Percentiles rank a stretch among this genome's conserved stretches.
Conservation (phyloP, 352 stramenopile species). For the Salisapilia sapeloensis region DNA sequence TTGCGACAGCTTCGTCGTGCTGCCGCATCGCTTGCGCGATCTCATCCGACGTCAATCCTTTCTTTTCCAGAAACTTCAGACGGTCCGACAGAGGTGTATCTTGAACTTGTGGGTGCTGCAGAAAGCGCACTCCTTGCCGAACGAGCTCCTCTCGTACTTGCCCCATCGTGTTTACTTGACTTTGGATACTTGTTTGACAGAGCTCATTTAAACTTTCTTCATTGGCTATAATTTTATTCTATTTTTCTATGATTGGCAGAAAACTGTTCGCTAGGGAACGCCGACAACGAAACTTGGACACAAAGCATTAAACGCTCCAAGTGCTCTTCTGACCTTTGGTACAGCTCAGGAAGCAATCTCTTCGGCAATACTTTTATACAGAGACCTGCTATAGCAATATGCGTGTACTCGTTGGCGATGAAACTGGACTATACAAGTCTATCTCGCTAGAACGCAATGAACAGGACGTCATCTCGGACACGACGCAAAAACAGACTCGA, state of each 20-base stretch:
- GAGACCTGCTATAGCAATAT: too few species aligned
- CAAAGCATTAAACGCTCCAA: too few species aligned
- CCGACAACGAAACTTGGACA: too few species aligned
- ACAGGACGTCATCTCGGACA: conserved; percentile 34
- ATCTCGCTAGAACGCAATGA: conserved; percentile 57
- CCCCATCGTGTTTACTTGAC: not conserved
- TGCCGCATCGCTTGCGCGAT: conserved; percentile 44
- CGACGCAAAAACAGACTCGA: conserved; percentile 22
- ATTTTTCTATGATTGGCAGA: too few species aligned
- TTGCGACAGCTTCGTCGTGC: conserved; percentile 45
- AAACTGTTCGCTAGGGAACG: too few species aligned
- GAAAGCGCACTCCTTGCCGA: conserved; percentile 54
- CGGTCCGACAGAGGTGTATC: conserved; percentile 55
- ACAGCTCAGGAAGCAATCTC: too few species aligned
- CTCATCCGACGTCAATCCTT: conserved; percentile 45
- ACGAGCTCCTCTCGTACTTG: conserved; percentile 46
- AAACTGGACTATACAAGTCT: conserved; percentile 72
- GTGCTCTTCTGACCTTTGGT: too few species aligned
- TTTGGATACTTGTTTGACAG: too few species aligned
- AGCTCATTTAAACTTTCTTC: too few species aligned
- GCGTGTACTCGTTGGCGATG: conserved; percentile 62
- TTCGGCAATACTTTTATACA: too few species aligned
- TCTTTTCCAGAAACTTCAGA: conserved; percentile 60
- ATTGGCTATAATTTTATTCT: too few species aligned
- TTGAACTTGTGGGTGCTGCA: conserved; percentile 63